These are phyloP conservation scores for Ramaria rubella DNA, from an alignment of 768 basidiomycete genomes.

Conservation along the genomic window DNA sequence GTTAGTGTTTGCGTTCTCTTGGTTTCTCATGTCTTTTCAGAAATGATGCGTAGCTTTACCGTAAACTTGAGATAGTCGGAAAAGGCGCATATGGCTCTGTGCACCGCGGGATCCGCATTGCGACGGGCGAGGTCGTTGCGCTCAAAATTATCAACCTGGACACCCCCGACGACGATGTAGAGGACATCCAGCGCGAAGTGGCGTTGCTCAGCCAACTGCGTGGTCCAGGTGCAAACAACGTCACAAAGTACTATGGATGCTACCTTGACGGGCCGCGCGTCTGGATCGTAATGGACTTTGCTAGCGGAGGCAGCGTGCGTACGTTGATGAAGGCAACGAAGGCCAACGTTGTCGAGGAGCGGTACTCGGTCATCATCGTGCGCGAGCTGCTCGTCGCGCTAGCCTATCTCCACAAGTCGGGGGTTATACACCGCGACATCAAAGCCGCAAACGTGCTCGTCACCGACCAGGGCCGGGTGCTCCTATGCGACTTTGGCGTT, in stretches of 20 bases:
- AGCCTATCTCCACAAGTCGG: constrained; percentile 85
- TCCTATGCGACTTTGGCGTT: constrained; percentile 98
- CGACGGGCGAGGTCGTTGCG: constrained; percentile 84
- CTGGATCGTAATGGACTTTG: constrained; percentile 99
- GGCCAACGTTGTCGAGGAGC: constrained; percentile 76
- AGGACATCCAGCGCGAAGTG: constrained; percentile 94
- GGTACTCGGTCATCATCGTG: constrained; percentile 78
- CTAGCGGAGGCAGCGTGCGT: constrained; percentile 89
- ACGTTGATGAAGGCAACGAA: constrained; percentile 86
- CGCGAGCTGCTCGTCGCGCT: constrained; percentile 86
- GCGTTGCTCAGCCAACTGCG: constrained; percentile 84
- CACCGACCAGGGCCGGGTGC: constrained; percentile 80
- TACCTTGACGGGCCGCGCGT: constrained; percentile 91
- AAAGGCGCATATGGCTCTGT: constrained; percentile 96
- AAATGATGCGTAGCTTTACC: constrained; percentile 72
- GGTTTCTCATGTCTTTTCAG: no score
- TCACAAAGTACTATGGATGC: constrained; percentile 96
- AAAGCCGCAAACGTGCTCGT: constrained; percentile 97
- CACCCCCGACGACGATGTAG: constrained; percentile 93
- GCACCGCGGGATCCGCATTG: constrained; percentile 80
- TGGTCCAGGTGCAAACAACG: constrained; percentile 71
- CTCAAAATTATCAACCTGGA: constrained; percentile 99
- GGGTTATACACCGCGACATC: constrained; percentile 95
- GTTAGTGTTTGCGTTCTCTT: no score
- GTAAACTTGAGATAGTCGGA: constrained; percentile 86